phyloP scores from a whole-genome alignment of 768 basidiomycete genomes.

The Termitomyces sp. region DNA sequence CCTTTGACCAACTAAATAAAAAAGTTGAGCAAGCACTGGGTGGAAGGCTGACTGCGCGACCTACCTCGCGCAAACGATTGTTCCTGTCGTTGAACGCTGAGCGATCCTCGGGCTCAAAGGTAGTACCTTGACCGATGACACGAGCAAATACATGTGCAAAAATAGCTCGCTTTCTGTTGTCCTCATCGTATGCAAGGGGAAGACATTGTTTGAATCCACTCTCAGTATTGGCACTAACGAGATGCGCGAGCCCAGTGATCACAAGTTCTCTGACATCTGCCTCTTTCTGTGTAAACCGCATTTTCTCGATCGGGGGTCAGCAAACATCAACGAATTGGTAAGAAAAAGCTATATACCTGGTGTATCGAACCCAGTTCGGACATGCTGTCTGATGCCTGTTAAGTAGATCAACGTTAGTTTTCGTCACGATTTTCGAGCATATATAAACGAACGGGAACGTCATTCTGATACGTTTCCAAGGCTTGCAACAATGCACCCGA shows the following conservation, averaged over 20 bases:
- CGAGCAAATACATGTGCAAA: conserved; percentile 83
- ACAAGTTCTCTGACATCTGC: conserved; percentile 70
- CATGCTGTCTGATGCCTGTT: conserved; percentile 41
- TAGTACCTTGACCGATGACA: conserved; percentile 75
- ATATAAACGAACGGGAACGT: conserved; percentile 32
- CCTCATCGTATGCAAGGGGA: conserved; percentile 68
- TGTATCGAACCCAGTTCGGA: conserved; percentile 46
- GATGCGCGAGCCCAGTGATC: conserved; percentile 74
- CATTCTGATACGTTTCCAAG: conserved; percentile 47
- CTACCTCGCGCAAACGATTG: conserved; percentile 55
- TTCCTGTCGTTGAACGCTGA: conserved; percentile 41
- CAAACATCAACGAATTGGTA: not conserved
- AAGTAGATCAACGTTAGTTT: conserved; percentile 5
- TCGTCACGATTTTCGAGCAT: not conserved
- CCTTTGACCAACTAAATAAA: conserved; percentile 60
- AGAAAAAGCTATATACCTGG: conserved; percentile 28
- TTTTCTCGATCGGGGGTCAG: conserved; percentile 26
- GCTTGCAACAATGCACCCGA: conserved; percentile 60
- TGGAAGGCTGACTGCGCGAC: conserved; percentile 13
- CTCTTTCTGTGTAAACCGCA: conserved; percentile 42
- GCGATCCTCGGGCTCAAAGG: conserved; percentile 61
- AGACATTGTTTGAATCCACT: conserved; percentile 88
- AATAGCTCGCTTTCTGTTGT: conserved; percentile 65
- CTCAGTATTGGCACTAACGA: conserved; percentile 82
- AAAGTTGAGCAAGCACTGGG: not conserved